phyloP scores from a whole-genome alignment of 2,329 filamentous ascomycete genomes.

The Volutella citrinella region DNA sequence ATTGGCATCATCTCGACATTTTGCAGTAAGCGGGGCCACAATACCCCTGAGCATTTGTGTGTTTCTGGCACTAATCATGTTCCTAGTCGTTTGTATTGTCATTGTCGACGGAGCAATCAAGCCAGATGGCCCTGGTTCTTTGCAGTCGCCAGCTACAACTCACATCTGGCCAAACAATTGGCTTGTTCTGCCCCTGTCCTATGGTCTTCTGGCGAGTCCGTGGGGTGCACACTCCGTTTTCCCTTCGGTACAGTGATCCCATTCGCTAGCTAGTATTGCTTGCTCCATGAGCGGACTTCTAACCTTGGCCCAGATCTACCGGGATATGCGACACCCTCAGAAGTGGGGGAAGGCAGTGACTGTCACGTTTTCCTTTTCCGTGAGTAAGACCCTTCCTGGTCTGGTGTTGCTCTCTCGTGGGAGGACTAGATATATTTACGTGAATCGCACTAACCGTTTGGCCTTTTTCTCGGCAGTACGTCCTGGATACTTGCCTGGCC shows the following conservation, averaged over 20 bases:
- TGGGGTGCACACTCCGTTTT: conserved; percentile 69
- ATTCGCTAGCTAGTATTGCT: background rate
- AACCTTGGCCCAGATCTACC: conserved; percentile 47
- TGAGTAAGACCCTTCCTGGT: conserved; percentile 36
- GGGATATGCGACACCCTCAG: conserved; percentile 69
- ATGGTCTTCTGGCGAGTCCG: conserved; percentile 82
- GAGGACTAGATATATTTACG: no score
- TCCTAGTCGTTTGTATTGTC: conserved; percentile 82
- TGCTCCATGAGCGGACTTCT: no score
- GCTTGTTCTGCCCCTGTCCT: conserved; percentile 80
- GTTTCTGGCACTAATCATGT: conserved; percentile 4
- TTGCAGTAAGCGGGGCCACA: conserved; percentile 80
- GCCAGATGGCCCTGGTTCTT: conserved; percentile 72
- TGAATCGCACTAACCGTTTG: no score
- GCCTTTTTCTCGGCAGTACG: no score
- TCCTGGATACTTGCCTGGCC: conserved; percentile 79
- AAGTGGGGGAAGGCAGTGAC: conserved; percentile 75
- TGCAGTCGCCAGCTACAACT: conserved; percentile 75
- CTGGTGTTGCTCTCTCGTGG: no score
- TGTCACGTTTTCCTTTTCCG: conserved; percentile 81
- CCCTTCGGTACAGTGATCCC: conserved; percentile 60
- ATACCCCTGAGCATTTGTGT: no score
- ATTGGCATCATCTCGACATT: conserved; percentile 90
- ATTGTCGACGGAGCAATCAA: conserved; percentile 86
- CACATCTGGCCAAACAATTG: conserved; percentile 83